Evolutionary conservation across 164 flowering plant species (phyloP).

Genomic region (Vitis riparia): DNA sequence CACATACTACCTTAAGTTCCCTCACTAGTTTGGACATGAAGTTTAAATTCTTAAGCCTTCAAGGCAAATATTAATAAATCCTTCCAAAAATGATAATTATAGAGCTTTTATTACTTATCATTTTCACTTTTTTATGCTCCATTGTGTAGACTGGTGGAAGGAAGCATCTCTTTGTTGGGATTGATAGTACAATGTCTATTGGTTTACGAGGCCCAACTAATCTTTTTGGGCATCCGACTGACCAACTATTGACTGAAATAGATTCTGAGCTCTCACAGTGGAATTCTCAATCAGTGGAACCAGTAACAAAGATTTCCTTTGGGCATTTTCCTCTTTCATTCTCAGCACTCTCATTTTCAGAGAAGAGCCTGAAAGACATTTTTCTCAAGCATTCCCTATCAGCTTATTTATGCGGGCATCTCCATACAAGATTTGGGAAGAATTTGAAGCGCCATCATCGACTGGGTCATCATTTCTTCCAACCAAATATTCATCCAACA

Average conservation of each 20-base stretch:
- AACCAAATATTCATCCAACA: constrained; percentile 51
- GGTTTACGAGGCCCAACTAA: constrained; percentile 94
- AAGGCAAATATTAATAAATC: background rate
- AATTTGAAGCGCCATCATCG: constrained; percentile 78
- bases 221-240: constrained; percentile 95
- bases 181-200: constrained; percentile 73
- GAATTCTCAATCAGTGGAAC: constrained; percentile 49
- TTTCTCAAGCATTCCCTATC: constrained; percentile 81
- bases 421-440: constrained; percentile 78
- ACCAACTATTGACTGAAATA: constrained; percentile 55
- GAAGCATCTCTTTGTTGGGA: constrained; percentile 83
- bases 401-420: constrained; percentile 94
- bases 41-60: background rate
- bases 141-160: constrained; percentile 55
- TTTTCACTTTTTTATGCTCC: constrained; percentile 7
- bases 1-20: background rate
- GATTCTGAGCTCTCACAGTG: constrained; percentile 78
- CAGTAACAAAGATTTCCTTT: constrained; percentile 72
- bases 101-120: constrained; percentile 9
- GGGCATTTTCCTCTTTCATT: constrained; percentile 98
- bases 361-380: constrained; percentile 63
- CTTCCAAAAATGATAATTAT: background rate
- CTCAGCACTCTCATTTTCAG: constrained; percentile 63
- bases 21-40: background rate
- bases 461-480: constrained; percentile 31